Evolutionary conservation across 2,329 filamentous ascomycete species (phyloP), one percentile per base, ranked within the genome.

Genomic region (Arthrocladium fulminans): DNA sequence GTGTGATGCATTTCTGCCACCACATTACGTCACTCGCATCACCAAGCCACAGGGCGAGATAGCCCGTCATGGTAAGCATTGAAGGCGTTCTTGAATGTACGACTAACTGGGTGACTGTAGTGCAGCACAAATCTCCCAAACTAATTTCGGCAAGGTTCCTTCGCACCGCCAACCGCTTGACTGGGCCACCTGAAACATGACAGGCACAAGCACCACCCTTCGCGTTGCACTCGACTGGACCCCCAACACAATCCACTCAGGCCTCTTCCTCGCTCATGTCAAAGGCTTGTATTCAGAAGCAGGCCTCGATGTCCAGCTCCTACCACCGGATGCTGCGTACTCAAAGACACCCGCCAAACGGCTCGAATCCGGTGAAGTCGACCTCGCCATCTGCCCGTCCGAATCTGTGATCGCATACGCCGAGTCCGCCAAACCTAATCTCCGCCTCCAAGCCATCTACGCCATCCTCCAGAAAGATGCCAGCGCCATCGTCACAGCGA

Each of bases 221-320:
- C 38, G 38, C 23, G 38, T 40, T 17, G 38, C 38, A 3, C 23
- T 40, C 19, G 38, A 40, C 23, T 40, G 38, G 38, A 40, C 38
- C 19, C 38, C 38, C 19, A 40, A 40, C 38, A 40, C 23, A 22
- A 22, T 40, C 23, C 38, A 40, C n/a, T 22, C 23, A 10, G 38
- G 38, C 19, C 38, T 40, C 38, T 40, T 40, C 17, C 19, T 25
- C 23, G 38, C 38, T 17, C 38, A 40, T 3, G 38, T 19, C 19
- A 40, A 40, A 12, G 17, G 17, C n/a, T 17, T 23, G 5, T 40
- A 40, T 19, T 6, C 5, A 7, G 38, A 40, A 5, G 38, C 38
- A 6, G 17, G 17, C 17, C 23, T 40, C 19, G 38, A 40, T 17
- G 38, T 40, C 5, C 38, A 40, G 22, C 38, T 40, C 23, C 38